phyloP scores from a whole-genome alignment of 2,329 filamentous ascomycete genomes.

The Coniella lustricola region DNA sequence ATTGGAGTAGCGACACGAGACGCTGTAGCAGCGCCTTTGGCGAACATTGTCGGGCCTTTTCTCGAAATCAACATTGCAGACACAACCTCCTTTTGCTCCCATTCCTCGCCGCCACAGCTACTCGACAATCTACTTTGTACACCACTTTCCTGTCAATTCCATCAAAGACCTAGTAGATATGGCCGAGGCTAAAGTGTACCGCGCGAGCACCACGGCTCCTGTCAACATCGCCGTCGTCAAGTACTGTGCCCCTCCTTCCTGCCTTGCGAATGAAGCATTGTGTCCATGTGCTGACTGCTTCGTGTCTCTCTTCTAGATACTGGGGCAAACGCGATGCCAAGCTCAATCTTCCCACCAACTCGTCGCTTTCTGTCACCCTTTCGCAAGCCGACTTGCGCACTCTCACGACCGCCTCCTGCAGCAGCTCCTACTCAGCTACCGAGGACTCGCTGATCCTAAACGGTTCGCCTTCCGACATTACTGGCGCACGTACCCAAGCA shows the following conservation, averaged over 20 bases:
- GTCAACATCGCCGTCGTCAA: slow-evolving; percentile 99
- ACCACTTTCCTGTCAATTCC: not conserved
- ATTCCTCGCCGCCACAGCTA: too few species aligned
- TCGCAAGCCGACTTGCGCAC: slow-evolving; percentile 91
- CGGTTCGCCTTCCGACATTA: slow-evolving; percentile 72
- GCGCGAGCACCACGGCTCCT: slow-evolving; percentile 90
- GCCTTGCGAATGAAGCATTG: slow-evolving; percentile 10
- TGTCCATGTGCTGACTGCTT: slow-evolving; percentile 15
- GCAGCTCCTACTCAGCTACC: slow-evolving; percentile 51
- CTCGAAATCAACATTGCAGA: too few species aligned
- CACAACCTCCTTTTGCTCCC: too few species aligned
- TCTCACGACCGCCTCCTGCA: slow-evolving; percentile 91
- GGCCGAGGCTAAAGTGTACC: slow-evolving; percentile 60
- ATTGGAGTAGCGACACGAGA: too few species aligned
- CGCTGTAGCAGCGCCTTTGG: too few species aligned
- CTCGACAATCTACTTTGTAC: not conserved
- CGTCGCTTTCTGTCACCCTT: slow-evolving; percentile 92
- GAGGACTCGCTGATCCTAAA: slow-evolving; percentile 77
- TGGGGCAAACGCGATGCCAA: slow-evolving; percentile 96
- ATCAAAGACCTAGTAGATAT: slow-evolving; percentile 24
- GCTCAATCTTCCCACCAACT: slow-evolving; percentile 96
- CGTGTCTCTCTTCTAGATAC: slow-evolving; percentile 40
- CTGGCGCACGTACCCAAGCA: slow-evolving; percentile 83
- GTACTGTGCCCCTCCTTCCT: slow-evolving; percentile 35
- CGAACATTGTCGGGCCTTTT: too few species aligned